Conservation (phyloP, 768 basidiomycete species). For the Mycena belliarum region DNA sequence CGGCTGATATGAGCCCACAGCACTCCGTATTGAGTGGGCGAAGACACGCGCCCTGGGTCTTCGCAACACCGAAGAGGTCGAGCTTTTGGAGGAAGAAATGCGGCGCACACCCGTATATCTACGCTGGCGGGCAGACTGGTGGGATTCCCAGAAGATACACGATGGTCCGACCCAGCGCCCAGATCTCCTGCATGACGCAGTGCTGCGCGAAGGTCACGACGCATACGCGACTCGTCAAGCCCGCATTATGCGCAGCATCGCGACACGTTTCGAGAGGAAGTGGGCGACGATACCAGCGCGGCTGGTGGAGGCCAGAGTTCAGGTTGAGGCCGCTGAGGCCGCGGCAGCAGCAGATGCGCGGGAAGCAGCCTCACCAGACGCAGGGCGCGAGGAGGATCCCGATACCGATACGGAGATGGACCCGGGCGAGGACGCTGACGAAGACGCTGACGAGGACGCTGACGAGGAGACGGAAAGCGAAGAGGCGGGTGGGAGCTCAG, state of each 20-base stretch:
- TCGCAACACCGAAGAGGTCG: slow-evolving; percentile 15
- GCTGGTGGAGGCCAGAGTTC: background rate
- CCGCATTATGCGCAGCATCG: background rate
- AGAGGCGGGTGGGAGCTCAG: no score
- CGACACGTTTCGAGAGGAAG: background rate
- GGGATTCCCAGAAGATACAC: background rate
- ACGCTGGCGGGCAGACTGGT: slow-evolving; percentile 8
- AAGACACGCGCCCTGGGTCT: slow-evolving; percentile 3
- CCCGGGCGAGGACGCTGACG: no score
- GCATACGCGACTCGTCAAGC: slow-evolving; percentile 1
- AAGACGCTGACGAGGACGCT: no score
- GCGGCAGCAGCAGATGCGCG: background rate
- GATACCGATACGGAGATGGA: no score
- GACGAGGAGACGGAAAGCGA: no score
- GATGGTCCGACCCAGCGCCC: background rate
- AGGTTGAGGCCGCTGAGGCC: background rate
- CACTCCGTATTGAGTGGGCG: slow-evolving; percentile 12
- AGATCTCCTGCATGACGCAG: background rate
- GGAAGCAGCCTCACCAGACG: no score
- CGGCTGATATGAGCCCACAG: background rate
- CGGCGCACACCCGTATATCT: slow-evolving; percentile 4
- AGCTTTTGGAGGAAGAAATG: slow-evolving; percentile 17
- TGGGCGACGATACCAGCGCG: background rate
- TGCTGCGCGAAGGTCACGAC: background rate
- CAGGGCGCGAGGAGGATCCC: no score